These are phyloP conservation scores for Ulmus americana DNA, from an alignment of 331 rosid genomes.

Conservation along the genomic window DNA sequence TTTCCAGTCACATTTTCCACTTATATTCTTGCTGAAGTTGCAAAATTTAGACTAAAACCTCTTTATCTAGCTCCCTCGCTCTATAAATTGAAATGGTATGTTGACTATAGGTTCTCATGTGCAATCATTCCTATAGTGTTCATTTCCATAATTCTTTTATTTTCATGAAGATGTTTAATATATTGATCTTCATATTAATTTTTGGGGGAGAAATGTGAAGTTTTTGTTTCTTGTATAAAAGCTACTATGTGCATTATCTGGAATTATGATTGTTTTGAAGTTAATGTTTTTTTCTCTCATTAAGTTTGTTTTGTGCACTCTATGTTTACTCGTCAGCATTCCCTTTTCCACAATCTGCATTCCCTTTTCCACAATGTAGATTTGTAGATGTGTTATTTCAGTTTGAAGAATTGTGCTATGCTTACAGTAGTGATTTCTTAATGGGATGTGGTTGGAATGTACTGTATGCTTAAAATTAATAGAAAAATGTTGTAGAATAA, in stretches of 20 bases:
- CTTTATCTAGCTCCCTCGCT: neutral
- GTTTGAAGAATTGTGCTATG: neutral
- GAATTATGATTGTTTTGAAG: neutral
- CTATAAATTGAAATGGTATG: neutral
- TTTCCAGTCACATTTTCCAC: no score
- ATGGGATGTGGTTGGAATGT: neutral
- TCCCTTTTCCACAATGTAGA: neutral
- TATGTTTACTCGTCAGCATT: neutral
- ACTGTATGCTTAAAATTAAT: neutral
- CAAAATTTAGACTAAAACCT: neutral
- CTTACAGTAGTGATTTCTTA: neutral
- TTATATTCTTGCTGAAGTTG: no score
- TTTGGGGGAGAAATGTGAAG: neutral
- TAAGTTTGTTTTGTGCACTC: neutral
- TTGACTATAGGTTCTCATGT: neutral
- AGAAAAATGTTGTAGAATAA: neutral
- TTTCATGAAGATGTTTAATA: no score
- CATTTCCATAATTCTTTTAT: no score
- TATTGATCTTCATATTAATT: neutral
- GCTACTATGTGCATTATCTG: neutral
- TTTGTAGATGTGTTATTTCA: neutral
- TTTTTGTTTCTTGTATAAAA: neutral
- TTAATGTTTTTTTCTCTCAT: neutral
- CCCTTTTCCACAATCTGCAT: neutral
- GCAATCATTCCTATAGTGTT: no score